Base-by-base conservation (phyloP, 768 basidiomycete species). In the Coprinopsis sp. region DNA sequence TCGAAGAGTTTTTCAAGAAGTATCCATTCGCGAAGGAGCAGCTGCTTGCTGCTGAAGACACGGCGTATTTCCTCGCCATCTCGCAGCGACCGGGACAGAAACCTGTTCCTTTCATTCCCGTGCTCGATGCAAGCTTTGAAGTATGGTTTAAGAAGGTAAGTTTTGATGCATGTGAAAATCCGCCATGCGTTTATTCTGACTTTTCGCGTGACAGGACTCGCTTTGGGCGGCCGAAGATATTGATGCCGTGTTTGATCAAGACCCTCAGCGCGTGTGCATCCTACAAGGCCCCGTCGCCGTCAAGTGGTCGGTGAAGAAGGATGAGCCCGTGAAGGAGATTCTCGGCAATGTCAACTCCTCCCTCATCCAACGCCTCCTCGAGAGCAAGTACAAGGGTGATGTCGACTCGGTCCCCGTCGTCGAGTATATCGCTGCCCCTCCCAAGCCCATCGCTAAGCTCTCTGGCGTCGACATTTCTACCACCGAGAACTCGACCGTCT, bases 101-200 rank as follows among this genome's bases (percentile, higher is more conserved):
- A 68, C 96, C 96, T 1, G 95, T 86, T 6, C 96, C 96, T 0
- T 99, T 97, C 74, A 96, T 99, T 56, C 94, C 95, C 3, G 84
- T 99, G 24, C 79, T 98, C 42, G 94, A 97, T 62, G 82, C 84
- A 18, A 82, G 68, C 54, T 98, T 98, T 60, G 91, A 94, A 63
- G 93, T 98, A 42, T 99, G 96, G 96, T 98, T 99, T 74, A 98
- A 99, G 79, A 99, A 99, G 86, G 91, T 88, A 51, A 31, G 74
- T 52, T 33, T 28, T 24, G 4, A 23, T 28, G 7, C 51, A 48
- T 56, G 53, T 55, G 51, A 56, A 55, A 55, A 28, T 22, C 7
- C 16, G 16, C 22, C 48, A 39, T 40, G 21, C 50, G 46, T 27
- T 41, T 22, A 63, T 44, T 19, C 21, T 46, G 24, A 13, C 19